These are phyloP conservation scores for Debaryomyces tyrocola DNA, from an alignment of 805 yeast species.

Conservation along the genomic window DNA sequence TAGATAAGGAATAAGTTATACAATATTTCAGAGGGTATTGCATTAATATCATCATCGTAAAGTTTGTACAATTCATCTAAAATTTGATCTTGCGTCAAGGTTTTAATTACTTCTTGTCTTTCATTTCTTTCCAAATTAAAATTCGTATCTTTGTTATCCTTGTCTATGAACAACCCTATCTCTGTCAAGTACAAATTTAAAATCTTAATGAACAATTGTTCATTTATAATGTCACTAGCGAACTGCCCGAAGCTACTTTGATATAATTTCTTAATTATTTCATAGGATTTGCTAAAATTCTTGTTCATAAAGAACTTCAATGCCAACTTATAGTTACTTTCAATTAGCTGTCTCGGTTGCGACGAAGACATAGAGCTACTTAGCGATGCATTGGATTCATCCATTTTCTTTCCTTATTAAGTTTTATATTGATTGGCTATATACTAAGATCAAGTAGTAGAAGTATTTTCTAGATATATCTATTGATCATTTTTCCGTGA, in stretches of 20 bases:
- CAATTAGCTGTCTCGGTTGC: constrained; percentile 7
- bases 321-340: constrained; percentile 30
- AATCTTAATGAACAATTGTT: constrained; percentile 32
- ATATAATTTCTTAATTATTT: constrained; percentile 22
- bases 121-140: constrained; percentile 2
- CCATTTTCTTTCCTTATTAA: background rate
- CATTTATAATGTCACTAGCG: constrained; percentile 22
- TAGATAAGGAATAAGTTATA: constrained; percentile 31
- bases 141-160: constrained; percentile 3
- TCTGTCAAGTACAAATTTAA: constrained; percentile 36
- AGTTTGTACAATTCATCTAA: constrained; percentile 14
- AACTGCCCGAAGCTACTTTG: constrained; percentile 18
- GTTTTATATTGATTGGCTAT: too few relatives aligned
- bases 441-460: too few relatives aligned
- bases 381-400: background rate
- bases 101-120: constrained; percentile 10
- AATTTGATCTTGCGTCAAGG: constrained; percentile 17
- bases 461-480: too few relatives aligned
- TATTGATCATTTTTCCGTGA: too few relatives aligned
- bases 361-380: background rate
- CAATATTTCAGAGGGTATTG: constrained; percentile 33
- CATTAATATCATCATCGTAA: constrained; percentile 18
- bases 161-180: constrained; percentile 23
- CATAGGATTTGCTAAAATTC: constrained; percentile 33
- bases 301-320: constrained; percentile 40